A percentile compares a stretch with the other conserved stretches of the same genome.
These are phyloP conservation scores for Suillus discolor DNA, from an alignment of 768 basidiomycete genomes.

Conservation along the genomic window DNA sequence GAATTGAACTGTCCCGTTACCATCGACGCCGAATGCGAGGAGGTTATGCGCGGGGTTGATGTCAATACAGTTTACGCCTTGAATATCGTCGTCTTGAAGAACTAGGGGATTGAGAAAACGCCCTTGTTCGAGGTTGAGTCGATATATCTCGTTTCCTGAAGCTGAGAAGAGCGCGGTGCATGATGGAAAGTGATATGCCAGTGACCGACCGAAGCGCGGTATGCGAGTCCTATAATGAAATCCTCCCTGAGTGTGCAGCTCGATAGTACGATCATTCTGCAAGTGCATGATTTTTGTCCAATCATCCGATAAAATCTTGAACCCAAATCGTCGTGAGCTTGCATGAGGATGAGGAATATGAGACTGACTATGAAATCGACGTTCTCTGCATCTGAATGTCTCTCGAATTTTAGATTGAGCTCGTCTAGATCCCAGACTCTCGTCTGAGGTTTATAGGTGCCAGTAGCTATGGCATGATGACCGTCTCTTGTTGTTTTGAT, in stretches of 20 bases:
- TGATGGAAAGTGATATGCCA: conserved; percentile 93
- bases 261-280: conserved; percentile 93
- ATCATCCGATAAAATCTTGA: conserved; percentile 91
- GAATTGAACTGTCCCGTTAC: conserved; percentile 86
- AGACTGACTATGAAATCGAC: conserved; percentile 90
- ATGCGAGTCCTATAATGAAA: conserved; percentile 92
- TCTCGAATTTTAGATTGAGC: conserved; percentile 91
- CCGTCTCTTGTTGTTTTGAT: conserved; percentile 92
- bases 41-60: conserved; percentile 93
- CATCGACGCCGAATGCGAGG: conserved; percentile 87
- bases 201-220: conserved; percentile 89
- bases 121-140: conserved; percentile 95
- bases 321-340: background rate
- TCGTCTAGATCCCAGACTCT: conserved; percentile 94
- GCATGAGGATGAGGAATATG: background rate
- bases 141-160: conserved; percentile 85
- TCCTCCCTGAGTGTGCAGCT: conserved; percentile 92
- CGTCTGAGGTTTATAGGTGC: conserved; percentile 97
- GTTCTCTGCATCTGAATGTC: conserved; percentile 95
- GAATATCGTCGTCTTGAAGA: conserved; percentile 60
- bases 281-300: conserved; percentile 99
- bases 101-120: conserved; percentile 84
- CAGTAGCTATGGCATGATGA: conserved; percentile 90
- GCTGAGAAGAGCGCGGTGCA: conserved; percentile 89
- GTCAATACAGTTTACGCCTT: conserved; percentile 89